These are phyloP conservation scores for Clavulina sp. DNA, from an alignment of 768 basidiomycete species.

Conservation along the genomic window DNA sequence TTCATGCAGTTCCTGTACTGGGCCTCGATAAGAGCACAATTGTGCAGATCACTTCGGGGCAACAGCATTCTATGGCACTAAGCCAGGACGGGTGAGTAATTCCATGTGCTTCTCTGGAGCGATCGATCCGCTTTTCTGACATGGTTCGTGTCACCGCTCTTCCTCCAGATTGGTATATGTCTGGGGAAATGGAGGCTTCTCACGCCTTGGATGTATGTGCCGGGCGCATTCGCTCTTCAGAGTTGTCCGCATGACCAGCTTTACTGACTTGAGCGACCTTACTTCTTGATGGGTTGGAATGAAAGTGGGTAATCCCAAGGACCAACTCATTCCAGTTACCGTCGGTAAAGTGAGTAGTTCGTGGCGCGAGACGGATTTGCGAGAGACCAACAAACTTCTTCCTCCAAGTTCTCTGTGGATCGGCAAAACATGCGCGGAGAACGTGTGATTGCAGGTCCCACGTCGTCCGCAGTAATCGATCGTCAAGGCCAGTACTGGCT, in stretches of 20 bases:
- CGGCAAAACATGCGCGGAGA: conserved; percentile 49
- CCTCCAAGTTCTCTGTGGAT: conserved; percentile 41
- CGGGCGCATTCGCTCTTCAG: too few relatives aligned
- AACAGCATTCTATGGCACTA: conserved; percentile 72
- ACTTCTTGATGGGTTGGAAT: too few relatives aligned
- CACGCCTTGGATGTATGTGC: too few relatives aligned
- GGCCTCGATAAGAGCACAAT: conserved; percentile 66
- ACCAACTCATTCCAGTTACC: conserved; percentile 58
- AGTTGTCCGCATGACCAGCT: too few relatives aligned
- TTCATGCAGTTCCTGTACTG: conserved; percentile 43
- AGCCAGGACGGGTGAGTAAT: conserved; percentile 49
- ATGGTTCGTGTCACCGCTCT: neutral
- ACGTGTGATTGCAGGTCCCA: conserved; percentile 58
- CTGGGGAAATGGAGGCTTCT: conserved; percentile 86
- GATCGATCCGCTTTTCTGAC: conserved; percentile 2
- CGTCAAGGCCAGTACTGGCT: conserved; percentile 75
- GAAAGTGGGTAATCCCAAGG: conserved; percentile 69
- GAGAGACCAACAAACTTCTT: conserved; percentile 2
- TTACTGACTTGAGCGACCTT: too few relatives aligned
- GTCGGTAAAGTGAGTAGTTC: conserved; percentile 49
- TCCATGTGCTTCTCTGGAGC: conserved; percentile 12
- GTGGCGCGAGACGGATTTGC: neutral
- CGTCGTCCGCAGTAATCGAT: conserved; percentile 72
- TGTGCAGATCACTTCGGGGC: conserved; percentile 65
- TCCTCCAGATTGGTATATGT: conserved; percentile 48